Base-by-base conservation (phyloP, 345 rosid species). In the Eucalyptus regnans region DNA sequence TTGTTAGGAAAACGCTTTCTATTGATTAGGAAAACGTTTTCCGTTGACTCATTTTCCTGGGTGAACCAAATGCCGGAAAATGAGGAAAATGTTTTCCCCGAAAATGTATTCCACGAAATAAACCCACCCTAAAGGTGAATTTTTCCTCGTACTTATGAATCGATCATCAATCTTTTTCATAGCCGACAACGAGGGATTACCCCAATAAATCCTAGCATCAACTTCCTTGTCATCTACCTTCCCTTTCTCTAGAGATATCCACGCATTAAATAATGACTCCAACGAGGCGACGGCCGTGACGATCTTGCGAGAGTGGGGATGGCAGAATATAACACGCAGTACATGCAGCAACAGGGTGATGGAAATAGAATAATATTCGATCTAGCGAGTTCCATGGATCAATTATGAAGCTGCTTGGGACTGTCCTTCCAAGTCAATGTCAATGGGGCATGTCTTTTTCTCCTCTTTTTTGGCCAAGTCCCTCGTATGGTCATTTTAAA, bases 81-180 rank as follows among this genome's bases (percentile, higher is more conserved):
- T 37, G 4, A 37, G 41, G 4, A 37, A 37, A 37, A 37, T 37
- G 3, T 37, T 37, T 37, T 37, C 41, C 41, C 41, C 41, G 41
- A 37, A 37, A 37, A 37, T 37, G 4, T 37, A 37, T 37, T 37
- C 41, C 41, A 37, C 41, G 41, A 37, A 37, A 37, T 37, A 37
- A 37, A 37, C 41, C 3, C 4, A 37, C 41, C 41, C 41, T 37
- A 33, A 37, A 18, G 9, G 10, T 7, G 25, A 52, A 18, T 8
- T 52, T 52, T 20, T 52, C 0, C 10, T 20, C 2, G 2, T 4
- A 3, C 20, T 18, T 20, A 20, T 18, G 1, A 2, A 52, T 52
- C 58, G 4, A 52, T 20, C 20, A 52, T 44, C 48, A 44, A 2
- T 52, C 58, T 4, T 52, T 20, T 52, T 52, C 58, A 1, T 52